phyloP scores from a whole-genome alignment of 2,329 filamentous ascomycete species.

The Trichoderma koningiopsis region DNA sequence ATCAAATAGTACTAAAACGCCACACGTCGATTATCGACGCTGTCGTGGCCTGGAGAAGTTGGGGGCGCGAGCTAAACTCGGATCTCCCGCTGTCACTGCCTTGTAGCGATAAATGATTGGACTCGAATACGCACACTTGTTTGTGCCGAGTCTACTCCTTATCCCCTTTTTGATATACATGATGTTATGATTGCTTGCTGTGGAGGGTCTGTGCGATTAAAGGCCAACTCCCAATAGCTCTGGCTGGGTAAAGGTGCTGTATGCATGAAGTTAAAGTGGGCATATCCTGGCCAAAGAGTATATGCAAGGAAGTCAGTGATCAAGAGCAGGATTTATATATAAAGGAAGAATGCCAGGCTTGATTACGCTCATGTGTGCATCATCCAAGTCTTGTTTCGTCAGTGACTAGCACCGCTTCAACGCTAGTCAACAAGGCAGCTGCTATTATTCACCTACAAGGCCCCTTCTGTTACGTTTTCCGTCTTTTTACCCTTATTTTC shows the following conservation, averaged over 20 bases:
- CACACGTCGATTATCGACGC: not conserved
- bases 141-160: not conserved
- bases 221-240: not conserved
- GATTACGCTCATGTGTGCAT: not conserved
- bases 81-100: conserved; percentile 10
- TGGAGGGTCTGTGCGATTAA: conserved; percentile 3
- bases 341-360: not conserved
- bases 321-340: not conserved
- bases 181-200: not conserved
- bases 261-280: not conserved
- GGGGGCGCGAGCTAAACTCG: conserved; percentile 1
- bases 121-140: not conserved
- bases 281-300: not conserved
- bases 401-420: not conserved
- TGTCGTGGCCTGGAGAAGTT: not conserved
- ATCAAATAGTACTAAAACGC: not conserved
- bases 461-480: not conserved
- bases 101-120: not conserved
- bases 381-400: not conserved
- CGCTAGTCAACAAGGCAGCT: not conserved
- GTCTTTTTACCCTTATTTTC: not conserved
- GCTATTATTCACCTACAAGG: not conserved
- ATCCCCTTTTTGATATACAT: not conserved
- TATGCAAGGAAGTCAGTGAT: not conserved
- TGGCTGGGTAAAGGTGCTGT: not conserved